Conservation (phyloP, 2,329 filamentous ascomycete genomes). For the Dactylellina cionopaga region DNA sequence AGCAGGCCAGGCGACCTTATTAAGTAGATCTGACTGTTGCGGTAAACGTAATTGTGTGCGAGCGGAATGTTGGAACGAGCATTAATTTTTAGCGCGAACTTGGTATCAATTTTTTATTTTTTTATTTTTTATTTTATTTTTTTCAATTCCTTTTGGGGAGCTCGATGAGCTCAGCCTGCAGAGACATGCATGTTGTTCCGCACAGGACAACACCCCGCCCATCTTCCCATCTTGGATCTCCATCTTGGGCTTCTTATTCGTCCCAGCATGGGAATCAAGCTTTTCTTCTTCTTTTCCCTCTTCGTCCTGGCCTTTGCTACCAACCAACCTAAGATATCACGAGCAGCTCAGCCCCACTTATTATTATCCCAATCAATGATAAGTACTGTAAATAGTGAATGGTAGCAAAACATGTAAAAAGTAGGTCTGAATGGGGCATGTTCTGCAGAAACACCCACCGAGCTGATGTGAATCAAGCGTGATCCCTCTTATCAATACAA, state of each 20-base stretch:
- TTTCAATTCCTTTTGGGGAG: constrained; percentile 3
- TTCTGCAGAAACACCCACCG: no score
- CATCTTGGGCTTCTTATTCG: constrained; percentile 15
- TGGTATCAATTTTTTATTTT: no score
- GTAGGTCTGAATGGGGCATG: no score
- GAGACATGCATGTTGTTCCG: constrained; percentile 16
- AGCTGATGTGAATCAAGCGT: constrained; percentile 36
- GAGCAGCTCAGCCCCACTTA: constrained; percentile 22
- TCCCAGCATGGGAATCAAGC: constrained; percentile 33
- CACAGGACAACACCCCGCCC: no score
- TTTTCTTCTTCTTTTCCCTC: constrained; percentile 29
- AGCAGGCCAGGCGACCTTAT: constrained; percentile 9
- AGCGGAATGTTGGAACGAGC: constrained; percentile 16
- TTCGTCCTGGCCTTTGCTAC: background rate
- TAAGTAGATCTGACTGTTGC: constrained; percentile 16
- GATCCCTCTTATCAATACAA: no score
- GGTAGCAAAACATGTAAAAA: no score
- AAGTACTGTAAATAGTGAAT: no score
- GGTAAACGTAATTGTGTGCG: constrained; percentile 20
- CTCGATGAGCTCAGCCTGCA: constrained; percentile 46
- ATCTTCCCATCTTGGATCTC: background rate
- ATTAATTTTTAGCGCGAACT: constrained; percentile 23
- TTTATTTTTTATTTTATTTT: no score
- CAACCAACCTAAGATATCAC: no score
- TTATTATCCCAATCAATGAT: no score